phyloP scores from a whole-genome alignment of 768 basidiomycete genomes.

The Suillus paluster region DNA sequence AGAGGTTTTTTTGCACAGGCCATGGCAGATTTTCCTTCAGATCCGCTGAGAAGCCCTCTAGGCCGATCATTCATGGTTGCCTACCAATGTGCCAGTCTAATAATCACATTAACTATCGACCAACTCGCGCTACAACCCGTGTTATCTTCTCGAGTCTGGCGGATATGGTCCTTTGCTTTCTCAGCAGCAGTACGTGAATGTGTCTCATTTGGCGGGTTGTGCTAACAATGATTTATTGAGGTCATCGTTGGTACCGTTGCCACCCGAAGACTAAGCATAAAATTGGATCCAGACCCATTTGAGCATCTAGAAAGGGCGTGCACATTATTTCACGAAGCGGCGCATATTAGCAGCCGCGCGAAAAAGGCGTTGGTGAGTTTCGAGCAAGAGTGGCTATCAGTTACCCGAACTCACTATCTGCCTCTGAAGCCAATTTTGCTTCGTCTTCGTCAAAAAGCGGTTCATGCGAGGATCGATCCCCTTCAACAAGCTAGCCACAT shows the following conservation, averaged over 20 bases:
- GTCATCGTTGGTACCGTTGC: slow-evolving; percentile 60
- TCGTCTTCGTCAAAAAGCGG: slow-evolving; percentile 48
- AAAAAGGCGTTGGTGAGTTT: slow-evolving; percentile 50
- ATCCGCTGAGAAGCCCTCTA: slow-evolving; percentile 53
- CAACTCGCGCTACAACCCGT: slow-evolving; percentile 49
- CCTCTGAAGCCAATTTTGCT: slow-evolving; percentile 47
- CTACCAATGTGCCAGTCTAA: slow-evolving; percentile 53
- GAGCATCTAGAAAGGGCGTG: slow-evolving; percentile 52
- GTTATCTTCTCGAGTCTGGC: slow-evolving; percentile 57
- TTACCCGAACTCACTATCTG: not conserved
- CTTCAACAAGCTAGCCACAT: slow-evolving; percentile 19
- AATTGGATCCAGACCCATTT: slow-evolving; percentile 50
- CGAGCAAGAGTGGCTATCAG: not conserved
- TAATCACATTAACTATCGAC: slow-evolving; percentile 45
- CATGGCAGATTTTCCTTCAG: slow-evolving; percentile 48
- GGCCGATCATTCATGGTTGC: slow-evolving; percentile 55
- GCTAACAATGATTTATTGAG: slow-evolving; percentile 29
- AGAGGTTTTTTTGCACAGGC: slow-evolving; percentile 62
- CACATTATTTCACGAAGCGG: slow-evolving; percentile 47
- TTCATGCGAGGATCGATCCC: slow-evolving; percentile 30
- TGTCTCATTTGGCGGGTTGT: not conserved
- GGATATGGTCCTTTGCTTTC: slow-evolving; percentile 62
- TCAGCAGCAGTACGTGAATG: slow-evolving; percentile 50
- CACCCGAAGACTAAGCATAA: slow-evolving; percentile 45
- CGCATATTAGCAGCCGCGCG: slow-evolving; percentile 52